phyloP scores from a whole-genome alignment of 2,329 filamentous ascomycete species.

The Colletotrichum filicis region DNA sequence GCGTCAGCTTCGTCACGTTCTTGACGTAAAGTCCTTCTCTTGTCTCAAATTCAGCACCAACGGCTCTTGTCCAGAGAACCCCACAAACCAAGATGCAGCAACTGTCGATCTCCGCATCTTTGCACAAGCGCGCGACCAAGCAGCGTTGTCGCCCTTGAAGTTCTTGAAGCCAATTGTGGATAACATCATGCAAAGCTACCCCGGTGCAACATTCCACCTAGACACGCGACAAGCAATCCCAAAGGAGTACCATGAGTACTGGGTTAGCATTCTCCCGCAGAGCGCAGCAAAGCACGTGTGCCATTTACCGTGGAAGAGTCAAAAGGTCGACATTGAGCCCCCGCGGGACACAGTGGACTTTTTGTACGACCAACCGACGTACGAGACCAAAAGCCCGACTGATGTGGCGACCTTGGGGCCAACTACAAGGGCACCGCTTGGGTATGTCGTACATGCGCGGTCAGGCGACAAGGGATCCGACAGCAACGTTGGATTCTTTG shows the following conservation, averaged over 20 bases:
- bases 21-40: constrained; percentile 47
- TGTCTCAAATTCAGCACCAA: constrained; percentile 48
- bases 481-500: constrained; percentile 42
- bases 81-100: constrained; percentile 55
- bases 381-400: constrained; percentile 42
- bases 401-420: constrained; percentile 41
- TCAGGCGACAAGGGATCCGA: constrained; percentile 56
- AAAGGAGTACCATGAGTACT: constrained; percentile 40
- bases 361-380: constrained; percentile 39
- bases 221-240: constrained; percentile 45
- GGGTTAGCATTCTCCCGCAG: constrained; percentile 40
- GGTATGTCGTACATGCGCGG: constrained; percentile 44
- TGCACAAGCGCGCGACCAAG: constrained; percentile 53
- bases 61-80: constrained; percentile 49
- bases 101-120: constrained; percentile 60
- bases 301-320: constrained; percentile 39
- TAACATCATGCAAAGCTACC: constrained; percentile 54
- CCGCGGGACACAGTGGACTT: constrained; percentile 39
- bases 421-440: constrained; percentile 42
- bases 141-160: constrained; percentile 46
- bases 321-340: constrained; percentile 34
- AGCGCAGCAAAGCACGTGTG: constrained; percentile 36
- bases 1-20: constrained; percentile 47
- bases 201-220: constrained; percentile 50
- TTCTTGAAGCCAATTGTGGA: constrained; percentile 53